Base-by-base conservation (phyloP, 140 eudicot genomes). In the Anethum foeniculum region DNA sequence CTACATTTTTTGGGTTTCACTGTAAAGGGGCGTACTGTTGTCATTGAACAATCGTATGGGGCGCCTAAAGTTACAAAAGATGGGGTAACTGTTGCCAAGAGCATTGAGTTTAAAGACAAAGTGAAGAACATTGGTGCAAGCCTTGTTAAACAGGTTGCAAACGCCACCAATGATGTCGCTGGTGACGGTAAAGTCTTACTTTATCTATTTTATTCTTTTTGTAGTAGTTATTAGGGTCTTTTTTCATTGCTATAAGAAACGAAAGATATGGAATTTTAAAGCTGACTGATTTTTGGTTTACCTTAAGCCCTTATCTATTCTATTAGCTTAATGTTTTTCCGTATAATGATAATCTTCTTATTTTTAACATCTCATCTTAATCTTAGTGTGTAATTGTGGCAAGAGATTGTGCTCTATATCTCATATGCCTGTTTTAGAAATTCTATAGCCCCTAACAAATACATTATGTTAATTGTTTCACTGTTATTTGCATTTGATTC, bases 11-110 rank as follows among this genome's bases (percentile, higher is more conserved):
- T 69, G 28, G 28, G 36, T 80, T 76, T 43, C n/a, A 30, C 27
- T 81, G 54, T 46, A 34, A 39, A 90, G 90, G 94, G 98, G 52
- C 96, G 96, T 44, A 88, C 86, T 80, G 96, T 93, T 82, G 93
- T 93, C 47, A 90, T 93, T 80, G 98, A 91, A 78, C 97, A 91
- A 91, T 88, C 96, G 30, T 93, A 84, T 79, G 97, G 98, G 69
- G 92, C 97, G 28, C 98, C 98, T 27, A 93, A 91, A 85, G 97
- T 93, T 79, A 93, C 98, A 21, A 93, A 93, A 84, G 98, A 93
- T 73, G 98, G 98, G 82, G 98, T 90, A 9, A 88, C 95, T 21
- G 95, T 90, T 1, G 95, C 95, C n/a, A 88, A 88, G 69, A 88
- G 92, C 82, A 90, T 93, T 36, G 97, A 93, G 44, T 91, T 93